Evolutionary conservation across 805 yeast genomes (phyloP).

Genomic region (Tetrapisispora pingtungensis): DNA sequence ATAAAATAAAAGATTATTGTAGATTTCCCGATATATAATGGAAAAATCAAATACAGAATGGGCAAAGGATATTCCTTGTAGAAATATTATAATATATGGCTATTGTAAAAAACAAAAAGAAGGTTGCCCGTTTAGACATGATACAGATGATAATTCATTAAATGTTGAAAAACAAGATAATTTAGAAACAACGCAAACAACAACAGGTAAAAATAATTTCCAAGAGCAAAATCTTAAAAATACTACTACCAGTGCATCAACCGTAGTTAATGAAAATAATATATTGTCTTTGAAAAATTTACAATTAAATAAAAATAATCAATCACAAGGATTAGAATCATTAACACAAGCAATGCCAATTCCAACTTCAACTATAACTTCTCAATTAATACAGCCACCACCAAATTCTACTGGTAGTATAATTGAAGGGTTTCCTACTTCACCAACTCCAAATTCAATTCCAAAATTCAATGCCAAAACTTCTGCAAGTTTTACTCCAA

Average conservation of each 20-base stretch:
- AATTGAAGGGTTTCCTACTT: neutral
- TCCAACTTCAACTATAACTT: neutral
- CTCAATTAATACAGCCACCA: constrained; percentile 1
- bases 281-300: constrained; percentile 4
- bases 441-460: constrained; percentile 9
- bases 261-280: constrained; percentile 47
- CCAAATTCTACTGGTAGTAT: neutral
- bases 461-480: constrained; percentile 43
- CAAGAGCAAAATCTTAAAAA: constrained; percentile 80
- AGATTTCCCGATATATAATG: too few relatives aligned
- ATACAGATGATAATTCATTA: constrained; percentile 25
- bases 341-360: neutral
- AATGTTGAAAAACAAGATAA: constrained; percentile 23
- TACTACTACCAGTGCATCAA: constrained; percentile 54
- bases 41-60: constrained; percentile 31
- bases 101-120: constrained; percentile 79
- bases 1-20: neutral
- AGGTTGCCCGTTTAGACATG: constrained; percentile 78
- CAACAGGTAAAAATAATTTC: constrained; percentile 71
- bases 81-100: constrained; percentile 78
- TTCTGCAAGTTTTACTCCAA: constrained; percentile 47
- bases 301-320: neutral
- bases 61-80: constrained; percentile 72
- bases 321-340: neutral
- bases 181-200: constrained; percentile 57